These are phyloP conservation scores for Chalciporus sphaerocephalus DNA, from an alignment of 768 basidiomycete genomes.

Conservation along the genomic window DNA sequence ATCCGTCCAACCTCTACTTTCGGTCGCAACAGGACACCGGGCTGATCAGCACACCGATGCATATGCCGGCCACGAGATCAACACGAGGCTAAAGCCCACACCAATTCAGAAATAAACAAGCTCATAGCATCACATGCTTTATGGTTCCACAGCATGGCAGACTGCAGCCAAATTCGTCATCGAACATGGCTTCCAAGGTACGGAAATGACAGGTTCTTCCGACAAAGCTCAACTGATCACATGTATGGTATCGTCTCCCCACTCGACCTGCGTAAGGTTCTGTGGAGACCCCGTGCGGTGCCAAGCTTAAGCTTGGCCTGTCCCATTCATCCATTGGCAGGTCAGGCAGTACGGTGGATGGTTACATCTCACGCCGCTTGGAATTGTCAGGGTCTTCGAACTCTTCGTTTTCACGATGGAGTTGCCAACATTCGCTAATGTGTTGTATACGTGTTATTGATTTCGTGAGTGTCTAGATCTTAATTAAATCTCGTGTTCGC, in stretches of 20 bases:
- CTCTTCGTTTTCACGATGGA: neutral
- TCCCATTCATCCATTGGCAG: neutral
- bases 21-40: neutral
- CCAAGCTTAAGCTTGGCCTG: neutral
- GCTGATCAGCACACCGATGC: conserved; percentile 7
- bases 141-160: conserved; percentile 21
- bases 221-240: conserved; percentile 5
- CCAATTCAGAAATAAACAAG: conserved; percentile 13
- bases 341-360: too few relatives aligned
- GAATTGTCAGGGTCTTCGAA: neutral
- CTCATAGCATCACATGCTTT: conserved; percentile 6
- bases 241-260: neutral
- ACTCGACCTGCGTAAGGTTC: neutral
- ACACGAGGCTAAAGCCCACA: conserved; percentile 13
- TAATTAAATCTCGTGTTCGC: neutral
- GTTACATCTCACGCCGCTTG: neutral
- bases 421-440: conserved; percentile 2
- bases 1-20: conserved; percentile 3
- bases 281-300: neutral
- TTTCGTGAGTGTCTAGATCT: neutral
- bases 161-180: conserved; percentile 3
- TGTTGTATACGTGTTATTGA: conserved; percentile 3
- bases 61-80: conserved; percentile 16
- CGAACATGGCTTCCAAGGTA: neutral
- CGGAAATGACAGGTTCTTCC: neutral